Conservation (phyloP, 208 protist genomes). For the Leishmania mexicana region DNA sequence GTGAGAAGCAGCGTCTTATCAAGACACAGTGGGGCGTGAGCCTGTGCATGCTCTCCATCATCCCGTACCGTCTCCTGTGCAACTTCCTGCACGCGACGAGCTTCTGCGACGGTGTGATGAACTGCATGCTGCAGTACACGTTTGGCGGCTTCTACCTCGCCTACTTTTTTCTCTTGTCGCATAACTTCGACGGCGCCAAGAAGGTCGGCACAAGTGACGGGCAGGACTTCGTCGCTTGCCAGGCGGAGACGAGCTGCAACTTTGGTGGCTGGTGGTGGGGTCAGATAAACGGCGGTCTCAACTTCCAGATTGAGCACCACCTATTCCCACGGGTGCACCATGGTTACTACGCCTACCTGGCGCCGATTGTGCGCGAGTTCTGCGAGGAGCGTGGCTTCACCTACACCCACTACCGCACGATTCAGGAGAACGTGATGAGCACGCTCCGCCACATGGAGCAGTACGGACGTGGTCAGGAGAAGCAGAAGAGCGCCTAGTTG, state of each 20-base stretch:
- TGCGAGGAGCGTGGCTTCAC: slow-evolving; percentile 66
- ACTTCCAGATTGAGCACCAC: slow-evolving; percentile 92
- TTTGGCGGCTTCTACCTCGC: slow-evolving; percentile 81
- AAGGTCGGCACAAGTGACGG: slow-evolving; percentile 59
- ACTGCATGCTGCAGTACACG: slow-evolving; percentile 65
- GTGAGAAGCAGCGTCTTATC: slow-evolving; percentile 57
- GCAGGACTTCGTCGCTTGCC: slow-evolving; percentile 62
- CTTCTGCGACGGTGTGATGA: slow-evolving; percentile 37
- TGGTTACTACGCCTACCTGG: slow-evolving; percentile 77
- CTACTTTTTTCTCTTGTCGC: slow-evolving; percentile 85
- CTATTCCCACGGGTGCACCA: slow-evolving; percentile 87
- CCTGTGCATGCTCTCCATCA: slow-evolving; percentile 54
- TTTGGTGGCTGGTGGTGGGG: slow-evolving; percentile 80
- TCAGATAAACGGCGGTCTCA: slow-evolving; percentile 82
- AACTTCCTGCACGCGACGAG: slow-evolving; percentile 61
- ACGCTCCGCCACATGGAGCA: slow-evolving; percentile 66
- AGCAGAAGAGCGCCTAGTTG: slow-evolving; percentile 26
- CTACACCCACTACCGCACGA: slow-evolving; percentile 75
- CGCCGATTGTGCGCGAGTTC: slow-evolving; percentile 64
- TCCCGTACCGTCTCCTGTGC: slow-evolving; percentile 59
- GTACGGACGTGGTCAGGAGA: slow-evolving; percentile 59
- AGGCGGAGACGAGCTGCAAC: slow-evolving; percentile 77
- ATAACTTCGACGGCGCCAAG: slow-evolving; percentile 80
- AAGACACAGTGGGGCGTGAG: slow-evolving; percentile 61
- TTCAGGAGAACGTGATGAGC: slow-evolving; percentile 69